Evolutionary conservation across 768 basidiomycete species (phyloP).

Genomic region (Pholiota molesta): DNA sequence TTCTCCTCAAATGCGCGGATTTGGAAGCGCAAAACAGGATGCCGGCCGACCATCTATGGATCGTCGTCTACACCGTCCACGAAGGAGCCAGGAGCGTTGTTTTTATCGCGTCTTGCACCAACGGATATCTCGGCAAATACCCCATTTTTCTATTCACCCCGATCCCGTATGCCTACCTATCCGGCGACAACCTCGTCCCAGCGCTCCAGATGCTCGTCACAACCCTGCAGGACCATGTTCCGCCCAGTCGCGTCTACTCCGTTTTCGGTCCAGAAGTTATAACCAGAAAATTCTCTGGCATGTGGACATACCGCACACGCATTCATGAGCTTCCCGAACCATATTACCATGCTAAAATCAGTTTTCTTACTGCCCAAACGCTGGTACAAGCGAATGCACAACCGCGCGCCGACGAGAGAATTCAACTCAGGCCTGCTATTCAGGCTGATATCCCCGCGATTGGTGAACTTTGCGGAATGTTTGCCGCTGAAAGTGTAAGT

Average conservation of each 20-base stretch:
- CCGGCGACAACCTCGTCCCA: constrained; percentile 35
- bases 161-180: constrained; percentile 41
- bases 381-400: constrained; percentile 28
- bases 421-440: constrained; percentile 48
- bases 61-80: constrained; percentile 25
- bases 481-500: constrained; percentile 63
- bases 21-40: constrained; percentile 19
- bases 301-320: constrained; percentile 53
- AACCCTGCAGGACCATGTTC: constrained; percentile 37
- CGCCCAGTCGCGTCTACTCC: constrained; percentile 51
- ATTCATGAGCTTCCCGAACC: constrained; percentile 36
- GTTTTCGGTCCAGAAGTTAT: constrained; percentile 61
- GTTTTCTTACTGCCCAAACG: constrained; percentile 53
- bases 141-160: constrained; percentile 67
- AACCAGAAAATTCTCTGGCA: constrained; percentile 43
- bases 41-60: constrained; percentile 35
- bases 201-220: constrained; percentile 46
- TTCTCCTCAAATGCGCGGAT: constrained; percentile 29
- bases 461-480: constrained; percentile 53
- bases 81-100: constrained; percentile 31
- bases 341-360: constrained; percentile 66
- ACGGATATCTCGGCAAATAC: constrained; percentile 57
- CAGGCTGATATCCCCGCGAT: constrained; percentile 39
- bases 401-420: constrained; percentile 16
- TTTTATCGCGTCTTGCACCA: constrained; percentile 63